Base-by-base conservation (phyloP, 2,329 filamentous ascomycete genomes). In the Fusarium camptoceras region DNA sequence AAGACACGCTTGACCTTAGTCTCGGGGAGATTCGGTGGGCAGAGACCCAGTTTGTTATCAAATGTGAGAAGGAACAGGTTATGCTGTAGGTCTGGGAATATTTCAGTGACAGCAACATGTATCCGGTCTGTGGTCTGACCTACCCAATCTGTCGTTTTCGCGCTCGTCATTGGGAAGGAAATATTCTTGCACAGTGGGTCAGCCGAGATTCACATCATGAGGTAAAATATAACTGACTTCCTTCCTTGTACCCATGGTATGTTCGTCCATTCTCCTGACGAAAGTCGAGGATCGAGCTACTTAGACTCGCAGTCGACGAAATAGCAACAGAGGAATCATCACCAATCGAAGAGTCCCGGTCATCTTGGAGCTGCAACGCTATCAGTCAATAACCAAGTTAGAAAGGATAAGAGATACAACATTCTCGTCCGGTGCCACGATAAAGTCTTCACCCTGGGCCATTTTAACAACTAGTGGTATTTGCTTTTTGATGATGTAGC, bases 121-220 rank as follows among this genome's bases (percentile, higher is more conserved):
- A 2, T 30, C 12, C 5, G 6, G 28, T 14, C 28, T 11, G 14
- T 2, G 14, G 12, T 30, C 15, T 31, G 30, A 8, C 30, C 15
- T 59, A 59, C 55, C 55, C 16, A 59, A 30, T 25, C 55, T 59
- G n/a, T 59, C 49, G 1, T 55, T 59, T 8, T 59, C 55, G 2
- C 24, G 41, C 12, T 55, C 49, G 3, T 59, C 49, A 4, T 59
- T 59, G 15, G 55, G 55, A 18, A 59, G 8, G 9, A 43, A 24
- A 14, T 53, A n/a, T 59, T 55, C 55, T 59, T 39, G 7, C 1
- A 18, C 8, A 6, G 7, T n/a, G 1, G n/a, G 16, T 34, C 9
- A 34, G 30, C 16, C 1, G 15, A 4, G 8, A 8, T 10, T 22
- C 10, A 43, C 28, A 24, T 22, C 18, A 5, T 11, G 15, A 24